Evolutionary conservation across 345 rosid genomes (phyloP).

Genomic region (Orychophragmus violaceus): DNA sequence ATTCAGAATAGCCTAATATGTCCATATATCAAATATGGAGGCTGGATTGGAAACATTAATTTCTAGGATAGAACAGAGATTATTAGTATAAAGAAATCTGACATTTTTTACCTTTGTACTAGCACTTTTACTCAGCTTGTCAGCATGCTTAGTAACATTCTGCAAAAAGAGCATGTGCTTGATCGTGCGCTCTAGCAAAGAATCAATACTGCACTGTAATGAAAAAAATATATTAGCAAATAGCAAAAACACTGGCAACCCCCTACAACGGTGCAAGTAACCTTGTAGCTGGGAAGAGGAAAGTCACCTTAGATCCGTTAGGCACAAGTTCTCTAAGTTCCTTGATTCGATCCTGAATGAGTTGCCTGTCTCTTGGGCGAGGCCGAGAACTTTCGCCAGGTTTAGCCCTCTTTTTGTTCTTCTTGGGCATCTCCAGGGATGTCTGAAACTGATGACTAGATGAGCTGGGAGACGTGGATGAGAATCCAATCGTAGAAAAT

Average conservation of each 20-base stretch:
- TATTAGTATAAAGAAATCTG: not conserved
- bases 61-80: not conserved
- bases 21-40: not conserved
- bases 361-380: conserved; percentile 95
- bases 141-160: conserved; percentile 82
- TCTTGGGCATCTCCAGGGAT: conserved; percentile 55
- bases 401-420: conserved; percentile 67
- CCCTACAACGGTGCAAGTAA: not conserved
- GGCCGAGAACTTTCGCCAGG: conserved; percentile 88
- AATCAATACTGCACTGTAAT: conserved; percentile 93
- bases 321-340: conserved; percentile 97
- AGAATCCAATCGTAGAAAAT: conserved; percentile 60
- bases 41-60: not conserved
- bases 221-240: conserved; percentile 29
- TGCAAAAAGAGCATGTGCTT: conserved; percentile 86
- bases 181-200: conserved; percentile 90
- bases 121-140: conserved; percentile 71
- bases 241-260: not conserved
- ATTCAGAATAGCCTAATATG: not conserved
- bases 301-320: conserved; percentile 84
- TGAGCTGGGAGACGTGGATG: conserved; percentile 65
- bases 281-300: conserved; percentile 14
- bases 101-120: conserved; percentile 47
- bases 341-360: conserved; percentile 95
- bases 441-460: conserved; percentile 62